Evolutionary conservation across 2,329 filamentous ascomycete species (phyloP).

Genomic region (Gyromitra esculenta): DNA sequence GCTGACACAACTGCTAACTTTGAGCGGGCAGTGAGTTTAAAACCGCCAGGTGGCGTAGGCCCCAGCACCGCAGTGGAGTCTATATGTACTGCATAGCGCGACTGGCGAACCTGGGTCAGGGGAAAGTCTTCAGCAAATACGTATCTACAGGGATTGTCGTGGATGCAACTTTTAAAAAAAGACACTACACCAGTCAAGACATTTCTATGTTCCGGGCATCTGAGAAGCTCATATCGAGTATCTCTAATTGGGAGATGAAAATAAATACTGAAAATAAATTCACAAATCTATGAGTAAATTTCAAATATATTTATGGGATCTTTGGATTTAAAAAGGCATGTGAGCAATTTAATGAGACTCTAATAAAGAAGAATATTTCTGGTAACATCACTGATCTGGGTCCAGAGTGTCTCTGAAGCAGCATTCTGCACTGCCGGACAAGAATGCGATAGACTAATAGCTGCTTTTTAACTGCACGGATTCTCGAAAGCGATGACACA

Average conservation of each 20-base stretch:
- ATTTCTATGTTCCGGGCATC: constrained; percentile 3
- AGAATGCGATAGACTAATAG: not conserved
- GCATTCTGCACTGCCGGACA: not conserved
- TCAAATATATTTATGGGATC: not conserved
- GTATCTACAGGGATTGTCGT: constrained; percentile 24
- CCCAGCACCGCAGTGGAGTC: not conserved
- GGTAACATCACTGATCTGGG: not conserved
- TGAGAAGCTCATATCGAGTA: not conserved
- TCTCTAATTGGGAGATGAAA: not conserved
- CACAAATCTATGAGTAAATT: not conserved
- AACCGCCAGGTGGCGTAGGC: constrained; percentile 21
- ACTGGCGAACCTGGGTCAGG: constrained; percentile 24
- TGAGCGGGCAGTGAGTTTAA: constrained; percentile 17
- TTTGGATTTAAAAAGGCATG: constrained; percentile 1
- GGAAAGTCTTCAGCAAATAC: constrained; percentile 25
- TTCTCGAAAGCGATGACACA: not conserved
- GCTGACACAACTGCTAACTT: constrained; percentile 9
- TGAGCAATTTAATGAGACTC: constrained; percentile 3
- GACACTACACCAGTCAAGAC: constrained; percentile 17
- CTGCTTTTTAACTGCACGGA: constrained; percentile 2
- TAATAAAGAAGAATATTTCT: constrained; percentile 3
- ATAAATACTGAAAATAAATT: not conserved
- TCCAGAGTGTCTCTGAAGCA: constrained; percentile 1
- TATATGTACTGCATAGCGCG: constrained; percentile 19
- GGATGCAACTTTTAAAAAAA: not conserved